These are phyloP conservation scores for Phallus indusiatus DNA, from an alignment of 768 basidiomycete genomes.

Conservation along the genomic window DNA sequence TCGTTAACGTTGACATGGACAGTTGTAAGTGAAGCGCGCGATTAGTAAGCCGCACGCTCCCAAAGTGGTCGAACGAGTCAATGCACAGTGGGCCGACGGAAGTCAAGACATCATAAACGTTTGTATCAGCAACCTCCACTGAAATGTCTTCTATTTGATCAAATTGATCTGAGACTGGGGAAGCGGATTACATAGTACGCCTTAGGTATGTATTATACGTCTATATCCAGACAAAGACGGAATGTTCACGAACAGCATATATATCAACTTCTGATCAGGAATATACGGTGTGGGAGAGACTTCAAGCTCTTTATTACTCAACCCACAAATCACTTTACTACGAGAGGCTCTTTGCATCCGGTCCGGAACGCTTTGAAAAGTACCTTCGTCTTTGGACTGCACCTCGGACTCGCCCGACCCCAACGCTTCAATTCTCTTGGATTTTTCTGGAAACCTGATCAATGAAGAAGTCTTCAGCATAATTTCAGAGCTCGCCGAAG, in stretches of 20 bases:
- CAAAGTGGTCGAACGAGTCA: too few relatives aligned
- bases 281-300: constrained; percentile 84
- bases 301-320: constrained; percentile 72
- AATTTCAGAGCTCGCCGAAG: constrained; percentile 71
- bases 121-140: too few relatives aligned
- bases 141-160: too few relatives aligned
- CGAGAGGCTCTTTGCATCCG: constrained; percentile 88
- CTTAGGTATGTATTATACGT: too few relatives aligned
- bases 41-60: too few relatives aligned
- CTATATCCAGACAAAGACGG: too few relatives aligned
- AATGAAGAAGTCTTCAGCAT: constrained; percentile 72
- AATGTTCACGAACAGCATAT: neutral
- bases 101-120: too few relatives aligned
- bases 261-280: constrained; percentile 38
- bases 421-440: constrained; percentile 76
- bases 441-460: constrained; percentile 96
- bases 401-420: constrained; percentile 36
- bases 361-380: constrained; percentile 77
- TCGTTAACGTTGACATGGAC: too few relatives aligned
- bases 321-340: constrained; percentile 68
- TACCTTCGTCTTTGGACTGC: constrained; percentile 74
- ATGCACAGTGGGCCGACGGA: too few relatives aligned
- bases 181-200: too few relatives aligned
- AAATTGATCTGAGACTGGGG: too few relatives aligned
- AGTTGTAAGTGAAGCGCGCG: too few relatives aligned